These are phyloP conservation scores for Eragrostis tef DNA, from an alignment of 202 grass and related monocot species.

Conservation along the genomic window DNA sequence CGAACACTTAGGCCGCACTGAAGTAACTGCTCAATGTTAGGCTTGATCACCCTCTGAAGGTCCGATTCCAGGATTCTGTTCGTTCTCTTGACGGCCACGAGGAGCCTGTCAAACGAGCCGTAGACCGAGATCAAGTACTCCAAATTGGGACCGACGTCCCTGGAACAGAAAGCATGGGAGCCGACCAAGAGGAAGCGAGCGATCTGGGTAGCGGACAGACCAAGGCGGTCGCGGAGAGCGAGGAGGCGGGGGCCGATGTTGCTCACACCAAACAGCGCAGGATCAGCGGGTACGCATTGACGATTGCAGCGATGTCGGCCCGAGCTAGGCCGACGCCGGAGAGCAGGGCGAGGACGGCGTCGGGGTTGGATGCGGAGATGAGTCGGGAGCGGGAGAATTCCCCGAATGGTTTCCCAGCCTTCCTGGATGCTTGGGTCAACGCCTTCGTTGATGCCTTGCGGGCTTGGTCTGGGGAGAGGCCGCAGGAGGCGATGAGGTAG, in stretches of 20 bases:
- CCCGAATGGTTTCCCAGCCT: too few relatives aligned
- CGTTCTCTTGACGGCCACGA: background rate
- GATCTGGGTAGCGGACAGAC: conserved; percentile 33
- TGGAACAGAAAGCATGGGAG: rapidly evolving
- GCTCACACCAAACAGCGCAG: background rate
- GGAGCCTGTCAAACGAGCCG: background rate
- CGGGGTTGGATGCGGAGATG: conserved; percentile 24
- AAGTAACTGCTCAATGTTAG: conserved; percentile 29
- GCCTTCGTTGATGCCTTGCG: conserved; percentile 17
- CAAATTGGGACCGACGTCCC: background rate
- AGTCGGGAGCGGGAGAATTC: background rate
- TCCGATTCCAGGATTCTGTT: background rate
- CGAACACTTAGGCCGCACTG: conserved; percentile 40
- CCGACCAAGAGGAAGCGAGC: conserved; percentile 28
- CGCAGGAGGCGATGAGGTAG: conserved; percentile 9
- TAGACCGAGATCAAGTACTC: conserved; percentile 1
- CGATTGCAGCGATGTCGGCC: background rate
- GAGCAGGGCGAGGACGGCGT: conserved; percentile 7
- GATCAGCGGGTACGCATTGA: background rate
- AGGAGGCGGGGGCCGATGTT: conserved; percentile 7
- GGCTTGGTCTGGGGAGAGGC: background rate
- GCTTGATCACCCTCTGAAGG: conserved; percentile 23
- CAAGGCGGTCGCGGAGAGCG: conserved; percentile 18
- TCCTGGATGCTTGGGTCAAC: background rate
- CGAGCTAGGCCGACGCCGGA: background rate